These are phyloP conservation scores for Colletotrichum sansevieriae DNA, from an alignment of 2,329 filamentous ascomycete genomes.

Conservation along the genomic window DNA sequence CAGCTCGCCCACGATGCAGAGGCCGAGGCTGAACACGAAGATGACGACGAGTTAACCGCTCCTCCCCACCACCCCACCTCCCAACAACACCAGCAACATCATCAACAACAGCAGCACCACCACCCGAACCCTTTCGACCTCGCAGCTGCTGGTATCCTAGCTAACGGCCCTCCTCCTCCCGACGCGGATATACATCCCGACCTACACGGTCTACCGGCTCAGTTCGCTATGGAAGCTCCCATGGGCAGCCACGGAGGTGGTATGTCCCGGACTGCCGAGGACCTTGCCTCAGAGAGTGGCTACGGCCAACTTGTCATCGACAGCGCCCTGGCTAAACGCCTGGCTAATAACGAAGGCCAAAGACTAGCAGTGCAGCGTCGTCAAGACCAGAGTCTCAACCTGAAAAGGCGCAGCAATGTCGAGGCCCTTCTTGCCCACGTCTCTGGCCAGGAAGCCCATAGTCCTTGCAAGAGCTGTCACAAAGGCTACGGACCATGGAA, in stretches of 20 bases:
- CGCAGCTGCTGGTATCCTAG: slow-evolving; percentile 48
- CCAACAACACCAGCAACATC: slow-evolving; percentile 41
- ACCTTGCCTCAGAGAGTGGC: slow-evolving; percentile 61
- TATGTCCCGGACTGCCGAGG: slow-evolving; percentile 56
- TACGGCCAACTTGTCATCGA: slow-evolving; percentile 63
- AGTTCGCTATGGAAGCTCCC: slow-evolving; percentile 44
- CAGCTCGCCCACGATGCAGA: slow-evolving; percentile 44
- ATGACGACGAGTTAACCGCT: slow-evolving; percentile 38
- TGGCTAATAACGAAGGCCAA: slow-evolving; percentile 63
- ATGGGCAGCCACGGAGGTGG: slow-evolving; percentile 37
- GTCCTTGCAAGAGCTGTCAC: slow-evolving; percentile 71
- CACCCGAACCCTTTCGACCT: slow-evolving; percentile 48
- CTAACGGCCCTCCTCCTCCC: slow-evolving; percentile 46
- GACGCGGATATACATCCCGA: slow-evolving; percentile 46
- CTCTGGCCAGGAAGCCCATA: slow-evolving; percentile 61
- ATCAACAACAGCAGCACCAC: slow-evolving; percentile 42
- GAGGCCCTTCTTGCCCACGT: slow-evolving; percentile 71
- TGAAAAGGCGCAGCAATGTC: slow-evolving; percentile 70
- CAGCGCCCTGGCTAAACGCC: slow-evolving; percentile 66
- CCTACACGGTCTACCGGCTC: slow-evolving; percentile 45
- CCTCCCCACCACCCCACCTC: slow-evolving; percentile 20
- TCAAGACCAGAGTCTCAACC: slow-evolving; percentile 66
- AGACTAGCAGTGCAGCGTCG: slow-evolving; percentile 66
- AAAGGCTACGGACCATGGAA: slow-evolving; percentile 72
- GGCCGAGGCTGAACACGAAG: slow-evolving; percentile 43